phyloP scores from a whole-genome alignment of 192 early-diverging fungal genomes.

The Pilobolus umbonatus region DNA sequence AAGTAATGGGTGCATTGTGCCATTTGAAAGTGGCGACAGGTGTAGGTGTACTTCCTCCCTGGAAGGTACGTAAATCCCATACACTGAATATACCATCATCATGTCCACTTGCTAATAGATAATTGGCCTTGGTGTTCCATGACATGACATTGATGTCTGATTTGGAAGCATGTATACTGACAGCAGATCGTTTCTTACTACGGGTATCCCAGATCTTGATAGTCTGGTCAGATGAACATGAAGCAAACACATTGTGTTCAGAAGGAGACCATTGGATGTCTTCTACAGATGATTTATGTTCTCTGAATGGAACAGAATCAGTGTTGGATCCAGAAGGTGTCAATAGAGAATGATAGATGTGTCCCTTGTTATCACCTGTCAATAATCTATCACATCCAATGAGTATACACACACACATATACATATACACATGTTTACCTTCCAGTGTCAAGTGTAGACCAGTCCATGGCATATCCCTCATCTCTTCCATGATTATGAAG shows the following conservation, averaged over 20 bases:
- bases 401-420: neutral
- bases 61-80: constrained; percentile 85
- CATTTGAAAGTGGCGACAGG: constrained; percentile 93
- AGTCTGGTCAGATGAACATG: constrained; percentile 85
- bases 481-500: constrained; percentile 74
- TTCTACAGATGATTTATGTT: constrained; percentile 85
- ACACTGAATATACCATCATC: constrained; percentile 93
- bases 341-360: constrained; percentile 80
- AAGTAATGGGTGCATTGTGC: constrained; percentile 89
- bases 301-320: constrained; percentile 70
- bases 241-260: constrained; percentile 88
- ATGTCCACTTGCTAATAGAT: constrained; percentile 87
- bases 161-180: constrained; percentile 77
- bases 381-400: constrained; percentile 42
- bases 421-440: constrained; percentile 22
- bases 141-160: constrained; percentile 95
- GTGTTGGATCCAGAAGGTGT: constrained; percentile 65
- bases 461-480: constrained; percentile 97
- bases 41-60: constrained; percentile 36
- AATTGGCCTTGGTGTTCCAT: constrained; percentile 85
- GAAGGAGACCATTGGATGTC: constrained; percentile 97
- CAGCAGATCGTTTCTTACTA: constrained; percentile 65
- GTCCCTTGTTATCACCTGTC: constrained; percentile 76
- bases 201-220: constrained; percentile 95
- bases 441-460: constrained; percentile 66